phyloP scores from a whole-genome alignment of 768 basidiomycete genomes.

The Tylopilus intermedius region DNA sequence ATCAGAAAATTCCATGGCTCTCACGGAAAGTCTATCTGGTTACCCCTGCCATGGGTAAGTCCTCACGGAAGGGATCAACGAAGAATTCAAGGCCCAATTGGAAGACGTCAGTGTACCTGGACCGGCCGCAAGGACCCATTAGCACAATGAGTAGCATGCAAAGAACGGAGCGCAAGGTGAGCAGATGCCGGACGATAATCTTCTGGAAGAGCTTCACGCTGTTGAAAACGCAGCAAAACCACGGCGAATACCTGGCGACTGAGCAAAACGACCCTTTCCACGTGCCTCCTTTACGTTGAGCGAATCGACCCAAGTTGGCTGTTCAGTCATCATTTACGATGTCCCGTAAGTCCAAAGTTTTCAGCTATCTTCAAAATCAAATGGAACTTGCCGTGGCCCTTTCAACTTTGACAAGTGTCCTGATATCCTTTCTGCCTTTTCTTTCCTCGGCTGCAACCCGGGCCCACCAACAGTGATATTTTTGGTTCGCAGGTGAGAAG shows the following conservation, averaged over 20 bases:
- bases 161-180: not conserved
- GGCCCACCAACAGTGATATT: not conserved
- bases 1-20: not conserved
- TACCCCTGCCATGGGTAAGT: not conserved
- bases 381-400: not conserved
- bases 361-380: not conserved
- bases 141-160: not conserved
- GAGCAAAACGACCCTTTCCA: not conserved
- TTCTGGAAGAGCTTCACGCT: not conserved
- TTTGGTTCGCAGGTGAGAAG: not conserved
- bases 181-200: not conserved
- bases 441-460: not conserved
- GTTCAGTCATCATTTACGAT: not conserved
- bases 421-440: not conserved
- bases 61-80: not conserved
- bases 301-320: not conserved
- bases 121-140: not conserved
- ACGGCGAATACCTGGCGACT: not conserved
- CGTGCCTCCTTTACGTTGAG: not conserved
- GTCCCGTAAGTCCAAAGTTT: not conserved
- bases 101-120: not conserved
- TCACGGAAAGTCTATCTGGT: constrained; percentile 1
- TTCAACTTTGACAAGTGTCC: not conserved
- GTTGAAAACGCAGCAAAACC: not conserved
- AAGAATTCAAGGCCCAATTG: not conserved